Evolutionary conservation across 495 filamentous ascomycete genomes (phyloP).

Genomic region (Podospora pseudoanserina): DNA sequence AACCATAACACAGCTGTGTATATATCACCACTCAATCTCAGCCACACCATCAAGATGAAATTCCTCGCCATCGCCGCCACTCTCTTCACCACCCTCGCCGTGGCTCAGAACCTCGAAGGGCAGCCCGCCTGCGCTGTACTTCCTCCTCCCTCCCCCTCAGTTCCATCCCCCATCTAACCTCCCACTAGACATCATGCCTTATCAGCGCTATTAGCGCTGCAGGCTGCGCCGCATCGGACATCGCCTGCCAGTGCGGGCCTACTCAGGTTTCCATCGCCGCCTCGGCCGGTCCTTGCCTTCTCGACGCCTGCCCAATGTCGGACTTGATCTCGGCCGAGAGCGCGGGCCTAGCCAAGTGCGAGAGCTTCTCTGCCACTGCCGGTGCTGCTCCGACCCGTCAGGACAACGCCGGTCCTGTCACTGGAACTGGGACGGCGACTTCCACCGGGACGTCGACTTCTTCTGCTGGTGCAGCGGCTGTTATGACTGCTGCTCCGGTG

Average conservation of each 20-base stretch:
- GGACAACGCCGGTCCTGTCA: slow-evolving; percentile 2
- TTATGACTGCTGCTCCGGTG: slow-evolving; percentile 2
- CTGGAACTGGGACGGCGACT: background rate
- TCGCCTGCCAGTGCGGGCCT: slow-evolving; percentile 30
- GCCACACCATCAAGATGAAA: slow-evolving; percentile 29
- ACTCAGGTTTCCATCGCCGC: slow-evolving; percentile 19
- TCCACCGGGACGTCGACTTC: background rate
- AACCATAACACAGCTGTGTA: background rate
- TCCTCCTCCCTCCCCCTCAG: background rate
- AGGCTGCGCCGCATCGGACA: slow-evolving; percentile 24
- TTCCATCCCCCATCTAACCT: background rate
- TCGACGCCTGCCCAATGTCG: slow-evolving; percentile 15
- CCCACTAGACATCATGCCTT: slow-evolving; percentile 26
- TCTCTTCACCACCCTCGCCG: slow-evolving; percentile 16
- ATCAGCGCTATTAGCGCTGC: slow-evolving; percentile 26
- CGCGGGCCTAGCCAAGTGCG: slow-evolving; percentile 26
- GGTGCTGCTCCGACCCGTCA: background rate
- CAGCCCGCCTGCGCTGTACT: slow-evolving; percentile 38
- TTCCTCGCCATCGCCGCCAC: slow-evolving; percentile 22
- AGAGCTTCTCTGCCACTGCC: slow-evolving; percentile 16
- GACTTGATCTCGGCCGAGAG: slow-evolving; percentile 25
- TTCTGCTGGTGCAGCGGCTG: background rate
- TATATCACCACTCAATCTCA: slow-evolving; percentile 8
- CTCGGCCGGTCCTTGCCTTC: slow-evolving; percentile 25
- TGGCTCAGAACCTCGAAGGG: slow-evolving; percentile 33